Base-by-base conservation (phyloP, 140 eudicot species). In the Anethum foeniculum region DNA sequence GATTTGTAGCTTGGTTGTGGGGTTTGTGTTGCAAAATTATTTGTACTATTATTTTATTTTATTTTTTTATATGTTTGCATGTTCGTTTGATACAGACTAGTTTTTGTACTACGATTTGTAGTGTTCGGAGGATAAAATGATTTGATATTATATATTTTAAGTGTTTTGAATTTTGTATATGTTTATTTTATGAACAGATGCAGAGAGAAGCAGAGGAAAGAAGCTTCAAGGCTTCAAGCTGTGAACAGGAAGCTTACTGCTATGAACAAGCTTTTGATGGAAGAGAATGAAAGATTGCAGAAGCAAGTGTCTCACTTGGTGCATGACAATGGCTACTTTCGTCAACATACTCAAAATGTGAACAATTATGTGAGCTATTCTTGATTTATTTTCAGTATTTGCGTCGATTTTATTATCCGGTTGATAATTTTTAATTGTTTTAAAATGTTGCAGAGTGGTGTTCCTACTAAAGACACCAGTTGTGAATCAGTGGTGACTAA, bases 401-500 rank as follows among this genome's bases (percentile, higher is more conserved):
- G 38, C 3, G 38, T 34, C 38, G 38, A 34, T 34, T 34, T 34
- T 34, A 34, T 34, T 34, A 34, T 34, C 38, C 38, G 38, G 38
- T 34, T 34, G 38, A 34, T 34, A 34, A 34, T 34, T 34, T 34
- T 34, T 34, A n/a, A n/a, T 34, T 34, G 38, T 1, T 34, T 34
- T 34, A 34, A 34, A 34, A 34, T 34, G 38, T 34, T 83, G 88
- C 89, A 93, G 98, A 88, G 82, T 48, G 80, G 86, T 54, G 73
- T 90, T 80, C 90, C 89, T 41, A 84, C 89, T 0, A 94, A 92
- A 85, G 98, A 94, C 77, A 88, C 94, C 1, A 92, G 98, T 49
- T 92, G 98, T 82, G 98, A 94, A 64, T 94, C 98, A 23, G 98
- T 88, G 92, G 98, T 94, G 90, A 90, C 96, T 7, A 92, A 96